Conservation (phyloP, 306 rosid genomes). For the Prunus persica region DNA sequence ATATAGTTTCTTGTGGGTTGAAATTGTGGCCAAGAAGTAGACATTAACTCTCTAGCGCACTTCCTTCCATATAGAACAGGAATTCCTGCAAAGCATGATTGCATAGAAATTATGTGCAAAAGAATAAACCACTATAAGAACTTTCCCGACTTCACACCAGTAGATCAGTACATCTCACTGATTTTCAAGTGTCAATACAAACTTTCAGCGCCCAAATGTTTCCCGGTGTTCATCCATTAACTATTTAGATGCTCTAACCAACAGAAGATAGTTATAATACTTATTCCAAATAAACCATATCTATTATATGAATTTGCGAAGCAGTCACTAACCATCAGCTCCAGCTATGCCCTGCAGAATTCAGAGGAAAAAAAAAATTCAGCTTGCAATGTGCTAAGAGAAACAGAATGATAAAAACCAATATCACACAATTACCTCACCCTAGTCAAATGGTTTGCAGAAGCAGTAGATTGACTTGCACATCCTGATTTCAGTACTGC, state of each 20-base stretch:
- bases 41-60: constrained; percentile 10
- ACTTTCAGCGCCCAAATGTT: not conserved
- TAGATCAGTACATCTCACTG: not conserved
- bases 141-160: not conserved
- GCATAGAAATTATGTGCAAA: not conserved
- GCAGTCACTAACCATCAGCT: constrained; percentile 46
- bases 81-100: constrained; percentile 33
- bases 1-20: constrained; percentile 32
- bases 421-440: constrained; percentile 28
- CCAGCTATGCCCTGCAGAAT: constrained; percentile 47
- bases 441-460: constrained; percentile 25
- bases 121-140: not conserved
- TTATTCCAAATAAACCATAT: not conserved
- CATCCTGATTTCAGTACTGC: constrained; percentile 18
- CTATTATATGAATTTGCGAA: not conserved
- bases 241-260: not conserved
- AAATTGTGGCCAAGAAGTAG: constrained; percentile 17
- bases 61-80: constrained; percentile 28
- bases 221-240: not conserved
- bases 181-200: not conserved
- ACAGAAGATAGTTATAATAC: not conserved
- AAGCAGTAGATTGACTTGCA: constrained; percentile 16
- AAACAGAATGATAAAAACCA: constrained; percentile 3
- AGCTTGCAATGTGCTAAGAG: not conserved
- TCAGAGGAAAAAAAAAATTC: constrained; percentile 4